Base-by-base conservation (phyloP, 805 yeast species). In the Vanderwaltozyma verrucispora region DNA sequence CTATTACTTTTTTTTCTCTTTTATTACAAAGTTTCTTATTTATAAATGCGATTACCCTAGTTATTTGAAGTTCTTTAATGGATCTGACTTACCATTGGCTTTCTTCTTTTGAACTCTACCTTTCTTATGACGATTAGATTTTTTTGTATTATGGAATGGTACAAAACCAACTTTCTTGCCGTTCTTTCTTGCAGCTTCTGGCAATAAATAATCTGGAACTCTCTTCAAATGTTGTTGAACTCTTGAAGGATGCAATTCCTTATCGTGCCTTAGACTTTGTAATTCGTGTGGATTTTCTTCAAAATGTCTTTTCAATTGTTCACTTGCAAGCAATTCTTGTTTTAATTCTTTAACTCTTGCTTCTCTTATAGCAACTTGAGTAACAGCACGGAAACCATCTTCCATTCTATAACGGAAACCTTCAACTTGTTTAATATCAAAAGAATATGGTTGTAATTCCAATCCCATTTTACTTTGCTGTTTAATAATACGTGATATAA, bases 241-340 rank as follows among this genome's bases (percentile, higher is more conserved):
- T 59, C 94, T 75, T 1, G 88, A 68, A 9, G 89, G 78, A 53
- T 88, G 94, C 40, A 85, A 59, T 47, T 83, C 95, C 51, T 80
- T 83, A 57, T 92, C 98, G 54, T 92, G 98, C 56, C 96, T 80
- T 56, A 92, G 72, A 37, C 82, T 76, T 16, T 77, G 76, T 51
- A 92, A 71, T 62, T 92, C 98, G 54, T 85, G 94, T 7, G 98
- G 98, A 56, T 92, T 92, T 55, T 92, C 97, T 60, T 89, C 96
- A 57, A 92, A 92, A 63, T 86, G 95, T 54, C 96, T 74, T 62
- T 87, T 86, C 56, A 92, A 72, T 56, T 85, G 87, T 40, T 86
- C 96, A 49, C 94, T 83, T 31, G 89, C 75, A 44, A 92, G 66
- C 57, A 92, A 68, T 60, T 92, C 97, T 47, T 78, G 74, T 59